A percentile compares a stretch with the other conserved stretches of the same genome.
These are phyloP conservation scores for Globisporangium alternatum DNA, from an alignment of 352 stramenopile species.

Conservation along the genomic window DNA sequence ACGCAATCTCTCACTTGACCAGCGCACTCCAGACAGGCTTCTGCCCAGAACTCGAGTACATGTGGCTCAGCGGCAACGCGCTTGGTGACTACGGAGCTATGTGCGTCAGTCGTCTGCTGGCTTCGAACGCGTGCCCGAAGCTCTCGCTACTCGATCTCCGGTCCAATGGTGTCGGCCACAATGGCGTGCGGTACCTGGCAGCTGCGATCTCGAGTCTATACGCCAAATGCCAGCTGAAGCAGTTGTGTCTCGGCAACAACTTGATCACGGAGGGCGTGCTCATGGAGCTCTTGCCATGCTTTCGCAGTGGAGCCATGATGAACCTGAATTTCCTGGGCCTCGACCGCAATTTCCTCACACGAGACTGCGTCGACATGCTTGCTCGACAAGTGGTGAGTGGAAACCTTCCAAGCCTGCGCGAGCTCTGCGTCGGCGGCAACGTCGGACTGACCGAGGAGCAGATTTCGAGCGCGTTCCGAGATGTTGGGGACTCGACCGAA, in stretches of 20 bases:
- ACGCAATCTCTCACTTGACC: slow-evolving; percentile 20
- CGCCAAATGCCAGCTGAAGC: slow-evolving; percentile 5
- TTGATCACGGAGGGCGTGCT: slow-evolving; percentile 19
- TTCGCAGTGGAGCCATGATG: slow-evolving; percentile 10
- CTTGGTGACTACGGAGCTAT: slow-evolving; percentile 28
- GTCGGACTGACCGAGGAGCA: slow-evolving; percentile 5
- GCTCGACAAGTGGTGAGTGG: slow-evolving; percentile 13
- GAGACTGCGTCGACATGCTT: slow-evolving; percentile 17
- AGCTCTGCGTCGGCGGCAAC: slow-evolving; percentile 31
- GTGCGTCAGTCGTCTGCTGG: slow-evolving; percentile 14
- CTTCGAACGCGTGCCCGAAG: slow-evolving; percentile 8
- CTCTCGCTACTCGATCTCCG: slow-evolving; percentile 24
- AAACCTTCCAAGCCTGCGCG: slow-evolving; percentile 17
- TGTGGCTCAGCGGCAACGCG: slow-evolving; percentile 25
- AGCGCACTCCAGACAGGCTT: slow-evolving; percentile 12
- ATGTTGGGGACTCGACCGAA: slow-evolving; percentile 18
- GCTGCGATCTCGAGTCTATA: slow-evolving; percentile 4
- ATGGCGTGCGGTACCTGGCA: slow-evolving; percentile 20
- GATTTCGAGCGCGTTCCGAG: slow-evolving; percentile 19
- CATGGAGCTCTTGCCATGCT: slow-evolving; percentile 12
- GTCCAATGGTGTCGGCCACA: slow-evolving; percentile 28
- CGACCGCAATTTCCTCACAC: slow-evolving; percentile 27
- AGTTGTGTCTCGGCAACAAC: slow-evolving; percentile 27
- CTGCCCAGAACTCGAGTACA: slow-evolving; percentile 17
- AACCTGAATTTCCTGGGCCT: slow-evolving; percentile 23